These are phyloP conservation scores for Termitomyces sp. DNA, from an alignment of 768 basidiomycete genomes.

Conservation along the genomic window DNA sequence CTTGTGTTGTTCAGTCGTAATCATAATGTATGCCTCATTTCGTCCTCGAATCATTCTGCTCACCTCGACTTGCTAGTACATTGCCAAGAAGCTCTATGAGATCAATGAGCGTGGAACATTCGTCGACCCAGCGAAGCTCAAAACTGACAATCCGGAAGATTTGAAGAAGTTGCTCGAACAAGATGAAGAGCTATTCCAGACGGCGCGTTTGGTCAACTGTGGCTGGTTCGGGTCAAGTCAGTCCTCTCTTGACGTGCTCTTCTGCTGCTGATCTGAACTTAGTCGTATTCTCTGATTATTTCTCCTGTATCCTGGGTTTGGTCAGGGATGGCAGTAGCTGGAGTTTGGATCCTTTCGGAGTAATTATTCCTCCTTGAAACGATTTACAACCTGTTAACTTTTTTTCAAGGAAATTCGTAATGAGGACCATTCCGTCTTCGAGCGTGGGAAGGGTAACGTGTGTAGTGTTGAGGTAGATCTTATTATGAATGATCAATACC, in stretches of 20 bases:
- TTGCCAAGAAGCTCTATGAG: slow-evolving; percentile 69
- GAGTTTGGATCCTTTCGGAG: slow-evolving; percentile 72
- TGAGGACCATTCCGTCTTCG: slow-evolving; percentile 59
- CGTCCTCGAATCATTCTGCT: neutral
- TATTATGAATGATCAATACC: too few relatives aligned
- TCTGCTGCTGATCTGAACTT: slow-evolving; percentile 1
- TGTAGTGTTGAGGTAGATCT: slow-evolving; percentile 71
- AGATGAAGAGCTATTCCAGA: slow-evolving; percentile 83
- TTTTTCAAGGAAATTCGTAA: slow-evolving; percentile 55
- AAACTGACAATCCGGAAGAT: slow-evolving; percentile 27
- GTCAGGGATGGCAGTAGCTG: slow-evolving; percentile 70
- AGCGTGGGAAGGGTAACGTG: slow-evolving; percentile 76
- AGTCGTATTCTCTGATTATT: slow-evolving; percentile 81
- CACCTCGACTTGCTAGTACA: slow-evolving; percentile 45
- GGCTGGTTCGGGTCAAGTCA: slow-evolving; percentile 67
- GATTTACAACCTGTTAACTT: neutral
- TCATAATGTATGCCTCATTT: slow-evolving; percentile 58
- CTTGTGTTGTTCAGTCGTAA: slow-evolving; percentile 88
- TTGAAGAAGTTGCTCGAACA: slow-evolving; percentile 38
- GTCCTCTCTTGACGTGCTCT: slow-evolving; percentile 5
- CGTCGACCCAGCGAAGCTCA: slow-evolving; percentile 45
- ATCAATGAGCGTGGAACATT: slow-evolving; percentile 75
- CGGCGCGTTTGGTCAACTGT: slow-evolving; percentile 70
- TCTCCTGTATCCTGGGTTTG: slow-evolving; percentile 75
- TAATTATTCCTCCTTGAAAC: slow-evolving; percentile 21